Evolutionary conservation across 306 rosid species (phyloP), one percentile per base, ranked within the genome.

Genomic region (Cucurbita maxima): DNA sequence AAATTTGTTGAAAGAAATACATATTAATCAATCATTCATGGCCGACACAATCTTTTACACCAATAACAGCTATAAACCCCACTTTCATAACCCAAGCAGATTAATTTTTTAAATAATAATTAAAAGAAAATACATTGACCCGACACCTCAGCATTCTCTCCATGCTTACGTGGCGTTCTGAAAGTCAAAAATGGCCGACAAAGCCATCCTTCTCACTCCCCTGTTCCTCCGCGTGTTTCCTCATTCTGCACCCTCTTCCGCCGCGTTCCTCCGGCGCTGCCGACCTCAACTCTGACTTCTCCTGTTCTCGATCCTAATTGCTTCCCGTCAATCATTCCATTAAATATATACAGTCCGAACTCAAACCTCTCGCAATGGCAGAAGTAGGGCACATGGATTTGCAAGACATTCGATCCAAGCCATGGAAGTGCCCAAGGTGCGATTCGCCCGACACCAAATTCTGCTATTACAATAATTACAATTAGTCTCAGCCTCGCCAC

Each of bases 401-500:
- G 16, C 53, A 48, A 48, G 34, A 41, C 45, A 41, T 41, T 18
- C 75, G 10, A 54, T 22, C 14, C 40, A 30, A 12, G 5, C 4
- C 16, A 25, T 58, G 25, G 8, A 25, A 58, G 2, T 93, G 97
- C 19, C 98, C 97, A 0, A 82, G 97, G 36, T 93, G 98, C 51
- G 90, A 90, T 64, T 93, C 98, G 18, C 79, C 86, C 83, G 83
- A 90, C 83, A 93, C 97, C 38, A 93, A 93, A 75, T 93, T 93
- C 88, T 93, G 98, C 58, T 93, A 93, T 82, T 93, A 87, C 86
- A 93, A 93, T 77, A 93, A 93, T 81, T 93, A 93, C 84, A 90
- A 93, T 79, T 90, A 87, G 82, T 93, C 98, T 0, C 96, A 93
- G 85, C 97, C 98, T 0, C 97, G 97, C 70, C 92, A 93, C 79